phyloP scores from a whole-genome alignment of 257 asterid species.

The Solanum sejunctum region DNA sequence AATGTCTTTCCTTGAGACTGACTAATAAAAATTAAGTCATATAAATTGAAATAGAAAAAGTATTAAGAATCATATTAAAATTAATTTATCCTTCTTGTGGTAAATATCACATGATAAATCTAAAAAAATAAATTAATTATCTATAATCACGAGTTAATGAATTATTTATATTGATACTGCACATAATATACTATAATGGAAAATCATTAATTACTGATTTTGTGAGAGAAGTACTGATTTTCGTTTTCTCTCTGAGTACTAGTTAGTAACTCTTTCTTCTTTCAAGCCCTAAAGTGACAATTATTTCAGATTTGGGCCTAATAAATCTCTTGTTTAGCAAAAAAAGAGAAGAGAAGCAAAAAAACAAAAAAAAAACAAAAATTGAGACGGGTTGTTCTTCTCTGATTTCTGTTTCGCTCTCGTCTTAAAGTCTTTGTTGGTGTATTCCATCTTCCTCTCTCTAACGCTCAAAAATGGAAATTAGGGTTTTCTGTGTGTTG shows the following conservation, averaged over 20 bases:
- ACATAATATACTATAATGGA: too few relatives aligned
- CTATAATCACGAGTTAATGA: background rate
- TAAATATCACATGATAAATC: background rate
- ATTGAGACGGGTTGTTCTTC: background rate
- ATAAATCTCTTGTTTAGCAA: background rate
- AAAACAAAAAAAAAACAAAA: background rate
- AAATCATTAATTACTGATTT: too few relatives aligned
- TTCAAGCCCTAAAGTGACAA: background rate
- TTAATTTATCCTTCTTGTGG: background rate
- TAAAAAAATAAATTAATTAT: background rate
- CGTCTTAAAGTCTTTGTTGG: background rate
- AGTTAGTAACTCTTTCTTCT: background rate
- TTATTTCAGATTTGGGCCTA: background rate
- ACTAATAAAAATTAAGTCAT: too few relatives aligned
- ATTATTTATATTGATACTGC: background rate
- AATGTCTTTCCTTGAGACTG: too few relatives aligned
- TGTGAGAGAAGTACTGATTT: background rate
- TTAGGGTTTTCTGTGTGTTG: conserved; percentile 58
- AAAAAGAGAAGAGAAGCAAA: background rate
- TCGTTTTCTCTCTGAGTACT: too few relatives aligned
- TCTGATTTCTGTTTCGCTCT: background rate
- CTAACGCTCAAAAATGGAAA: conserved; percentile 19
- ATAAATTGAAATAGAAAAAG: too few relatives aligned
- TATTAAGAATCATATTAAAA: background rate
- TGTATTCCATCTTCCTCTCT: background rate